Base-by-base conservation (phyloP, 1,284 basidiomycete species). In the Ustilago crameri region DNA sequence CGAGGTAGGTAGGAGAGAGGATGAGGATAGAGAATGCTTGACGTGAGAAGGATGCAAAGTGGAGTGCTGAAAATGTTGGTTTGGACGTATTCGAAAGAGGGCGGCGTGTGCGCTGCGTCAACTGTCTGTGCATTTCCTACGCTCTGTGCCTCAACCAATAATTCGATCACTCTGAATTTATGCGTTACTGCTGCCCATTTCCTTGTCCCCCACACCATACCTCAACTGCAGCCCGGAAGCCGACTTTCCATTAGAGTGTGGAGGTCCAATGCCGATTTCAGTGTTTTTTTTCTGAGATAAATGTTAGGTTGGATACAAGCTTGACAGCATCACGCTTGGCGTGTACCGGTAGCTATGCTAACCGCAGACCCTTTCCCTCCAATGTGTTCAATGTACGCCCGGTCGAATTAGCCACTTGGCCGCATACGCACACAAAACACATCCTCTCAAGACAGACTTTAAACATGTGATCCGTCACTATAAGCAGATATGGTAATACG, bases 151-250 rank as follows among this genome's bases (percentile, higher is more conserved):
- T 20, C 3, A 9, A 35, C 5, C 37, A 30, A 15, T 15, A 24
- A 8, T 23, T 53, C 51, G 51, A 53, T 53, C 51, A 53, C 51
- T 53, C 43, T 44, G 20, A 42, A 24, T 51, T 32, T 22, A 51
- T 41, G 50, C 50, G 50, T 51, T 34, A 24, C 50, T 26, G 38
- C 47, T n/a, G 20, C 32, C 15, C 20, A 15, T 24, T 3, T 10
- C n/a, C 8, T 8, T 43, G 41, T 9, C 8, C 20, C 43, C 27
- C 26, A 15, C 26, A 26, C 43, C 26, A n/a, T 40, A 8, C 38
- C 12, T 24, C 42, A 40, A 40, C 9, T n/a, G 18, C 38, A 40
- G 9, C 8, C 38, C 18, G 38, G 18, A 12, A 18, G 10, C 37
- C 37, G 37, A 40, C 37, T 40, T 40, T n/a, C 37, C 32, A 15